Evolutionary conservation across 2,329 filamentous ascomycete genomes (phyloP), one percentile per base, ranked within the genome.

Genomic region (Fusarium solani-melongenae): DNA sequence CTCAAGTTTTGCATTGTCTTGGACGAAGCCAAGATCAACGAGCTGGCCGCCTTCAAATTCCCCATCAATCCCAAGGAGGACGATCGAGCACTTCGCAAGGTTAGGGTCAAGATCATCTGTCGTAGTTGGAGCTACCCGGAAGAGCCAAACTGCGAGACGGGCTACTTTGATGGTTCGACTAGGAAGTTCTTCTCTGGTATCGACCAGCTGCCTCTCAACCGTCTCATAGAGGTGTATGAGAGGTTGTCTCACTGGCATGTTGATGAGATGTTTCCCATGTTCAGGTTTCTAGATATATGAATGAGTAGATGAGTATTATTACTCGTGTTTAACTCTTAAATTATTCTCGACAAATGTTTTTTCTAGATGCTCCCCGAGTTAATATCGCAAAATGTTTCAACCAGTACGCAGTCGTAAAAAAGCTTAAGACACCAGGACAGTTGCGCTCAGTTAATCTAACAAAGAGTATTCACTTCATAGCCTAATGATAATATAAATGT

Each of bases 1-100:
- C 55, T 55, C 49, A 36, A 36, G 29, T n/a, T 69, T 20, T 71
- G 70, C 29, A 39, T 73, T 6, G 62, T 58, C 22, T 22, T 71
- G 4, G 62, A 69, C 11, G 60, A 65, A 20, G 38, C 20, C 4
- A 38, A 31, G 10, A 64, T 67, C 22, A 24, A 24, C 11, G 53
- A 17, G 22, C 38, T 73, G 5, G 29, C 66, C 4, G 24, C 9
- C 2, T 17, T 71, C 10, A 0, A 5, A 12, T 69, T 71, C 41
- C 56, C 62, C 1, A 44, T 59, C 17, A n/a, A 60, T 27, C 6
- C 57, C 12, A 12, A 55, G 7, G 33, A 53, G 4, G 66, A 71
- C 27, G 2, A 2, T 0, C 34, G 55, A 17, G 11, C 57, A 12
- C 22, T 61, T 33, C 29, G 39, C 9, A n/a, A 66, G 15, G 15